Conservation (phyloP, 2,329 filamentous ascomycete genomes). For the Fusarium incarnatum region DNA sequence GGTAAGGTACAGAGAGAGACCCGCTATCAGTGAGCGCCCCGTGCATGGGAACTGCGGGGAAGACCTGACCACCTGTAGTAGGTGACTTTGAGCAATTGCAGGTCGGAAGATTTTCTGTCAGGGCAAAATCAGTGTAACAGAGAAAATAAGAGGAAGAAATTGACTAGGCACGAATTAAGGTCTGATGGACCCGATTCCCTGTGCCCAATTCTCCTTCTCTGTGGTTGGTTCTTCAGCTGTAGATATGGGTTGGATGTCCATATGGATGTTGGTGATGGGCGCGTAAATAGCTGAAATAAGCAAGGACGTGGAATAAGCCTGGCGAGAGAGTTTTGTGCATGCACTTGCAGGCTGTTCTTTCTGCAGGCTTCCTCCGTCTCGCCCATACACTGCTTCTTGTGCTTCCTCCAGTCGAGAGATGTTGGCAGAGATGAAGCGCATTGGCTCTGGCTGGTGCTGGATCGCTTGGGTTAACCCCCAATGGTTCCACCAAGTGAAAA, state of each 20-base stretch:
- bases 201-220: neutral
- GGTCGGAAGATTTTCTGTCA: constrained; percentile 11
- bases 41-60: constrained; percentile 36
- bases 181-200: neutral
- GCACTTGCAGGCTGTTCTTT: constrained; percentile 45
- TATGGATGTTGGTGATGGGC: constrained; percentile 16
- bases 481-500: constrained; percentile 37
- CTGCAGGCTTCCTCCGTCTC: constrained; percentile 15
- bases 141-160: neutral
- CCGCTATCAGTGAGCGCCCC: constrained; percentile 35
- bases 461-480: constrained; percentile 42
- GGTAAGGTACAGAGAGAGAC: constrained; percentile 13
- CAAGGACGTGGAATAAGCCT: constrained; percentile 10
- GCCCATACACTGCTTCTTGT: constrained; percentile 13
- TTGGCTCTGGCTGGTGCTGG: constrained; percentile 27
- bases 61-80: constrained; percentile 19
- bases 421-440: constrained; percentile 36
- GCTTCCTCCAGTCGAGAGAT: constrained; percentile 16
- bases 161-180: neutral
- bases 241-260: neutral
- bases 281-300: constrained; percentile 22
- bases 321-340: constrained; percentile 32
- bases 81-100: constrained; percentile 19
- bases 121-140: constrained; percentile 16
- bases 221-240: constrained; percentile 5